These are phyloP conservation scores for Cicer chorassanicum DNA, from an alignment of 306 rosid genomes.

Conservation along the genomic window DNA sequence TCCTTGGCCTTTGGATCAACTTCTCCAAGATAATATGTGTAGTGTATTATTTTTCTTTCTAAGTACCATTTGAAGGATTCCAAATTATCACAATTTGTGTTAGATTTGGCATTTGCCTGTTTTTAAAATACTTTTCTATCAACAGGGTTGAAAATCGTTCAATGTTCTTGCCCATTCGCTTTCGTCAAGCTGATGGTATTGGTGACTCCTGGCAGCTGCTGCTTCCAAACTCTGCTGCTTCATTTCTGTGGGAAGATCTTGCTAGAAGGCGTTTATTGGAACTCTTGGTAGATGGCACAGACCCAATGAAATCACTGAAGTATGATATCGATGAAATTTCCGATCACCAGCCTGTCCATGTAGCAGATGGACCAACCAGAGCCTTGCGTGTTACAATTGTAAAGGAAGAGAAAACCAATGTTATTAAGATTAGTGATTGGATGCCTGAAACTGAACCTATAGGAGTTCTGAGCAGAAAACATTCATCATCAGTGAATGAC, in stretches of 20 bases:
- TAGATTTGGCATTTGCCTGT: slow-evolving; percentile 7
- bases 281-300: slow-evolving; percentile 77
- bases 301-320: slow-evolving; percentile 66
- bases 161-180: slow-evolving; percentile 78
- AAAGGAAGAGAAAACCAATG: slow-evolving; percentile 82
- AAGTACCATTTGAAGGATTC: slow-evolving; percentile 26
- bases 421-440: slow-evolving; percentile 91
- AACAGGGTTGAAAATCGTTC: slow-evolving; percentile 93
- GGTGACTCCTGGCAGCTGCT: slow-evolving; percentile 86
- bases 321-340: slow-evolving; percentile 85
- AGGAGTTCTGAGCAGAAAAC: slow-evolving; percentile 53
- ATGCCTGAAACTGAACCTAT: slow-evolving; percentile 78
- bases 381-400: slow-evolving; percentile 75
- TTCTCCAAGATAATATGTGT: slow-evolving; percentile 18
- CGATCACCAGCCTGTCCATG: slow-evolving; percentile 73
- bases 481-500: slow-evolving; percentile 53
- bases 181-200: slow-evolving; percentile 86
- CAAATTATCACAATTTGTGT: slow-evolving; percentile 9
- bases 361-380: slow-evolving; percentile 65
- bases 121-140: slow-evolving; percentile 40
- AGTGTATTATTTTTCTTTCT: slow-evolving; percentile 10
- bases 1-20: slow-evolving; percentile 27
- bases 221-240: slow-evolving; percentile 77
- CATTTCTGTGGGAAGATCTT: slow-evolving; percentile 97
- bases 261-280: slow-evolving; percentile 89